Evolutionary conservation across 179 eudicot genomes (phyloP).

Genomic region (Camellia oleifera): DNA sequence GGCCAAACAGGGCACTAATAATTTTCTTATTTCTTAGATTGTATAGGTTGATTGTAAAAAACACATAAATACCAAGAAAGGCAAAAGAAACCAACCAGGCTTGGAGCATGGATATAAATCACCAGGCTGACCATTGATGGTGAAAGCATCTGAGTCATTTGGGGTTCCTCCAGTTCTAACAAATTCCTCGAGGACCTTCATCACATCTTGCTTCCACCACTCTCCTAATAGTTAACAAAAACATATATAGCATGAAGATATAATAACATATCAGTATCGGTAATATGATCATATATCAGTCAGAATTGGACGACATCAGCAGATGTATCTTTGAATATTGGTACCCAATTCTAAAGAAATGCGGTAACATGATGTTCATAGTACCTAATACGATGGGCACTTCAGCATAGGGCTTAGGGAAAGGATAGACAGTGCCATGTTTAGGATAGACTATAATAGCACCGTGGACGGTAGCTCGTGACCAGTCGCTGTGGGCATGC

Average conservation of each 20-base stretch:
- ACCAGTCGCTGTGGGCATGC: conserved; percentile 55
- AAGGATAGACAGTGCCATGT: conserved; percentile 27
- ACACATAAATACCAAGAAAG: not conserved
- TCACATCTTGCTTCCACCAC: conserved; percentile 40
- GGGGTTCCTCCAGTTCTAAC: conserved; percentile 33
- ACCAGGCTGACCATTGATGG: conserved; percentile 54
- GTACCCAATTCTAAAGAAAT: not conserved
- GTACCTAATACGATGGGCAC: conserved; percentile 31
- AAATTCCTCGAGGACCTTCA: conserved; percentile 13
- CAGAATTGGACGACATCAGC: too few species aligned
- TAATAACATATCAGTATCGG: not conserved
- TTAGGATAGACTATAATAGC: conserved; percentile 28
- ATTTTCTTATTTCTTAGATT: not conserved
- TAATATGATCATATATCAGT: not conserved
- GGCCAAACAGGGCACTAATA: not conserved
- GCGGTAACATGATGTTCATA: not conserved
- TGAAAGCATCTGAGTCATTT: conserved; percentile 36
- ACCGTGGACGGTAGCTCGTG: conserved; percentile 42
- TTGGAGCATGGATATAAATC: conserved; percentile 36
- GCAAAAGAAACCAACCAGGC: conserved; percentile 1
- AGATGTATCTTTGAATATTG: too few species aligned
- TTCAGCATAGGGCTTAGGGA: conserved; percentile 27
- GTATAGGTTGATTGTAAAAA: too few species aligned
- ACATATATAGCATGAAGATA: not conserved
- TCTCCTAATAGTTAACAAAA: conserved; percentile 20